A percentile compares a stretch with the other conserved stretches of the same genome.
Conservation (phyloP, 1,139 yeast genomes). For the Diutina sp. region DNA sequence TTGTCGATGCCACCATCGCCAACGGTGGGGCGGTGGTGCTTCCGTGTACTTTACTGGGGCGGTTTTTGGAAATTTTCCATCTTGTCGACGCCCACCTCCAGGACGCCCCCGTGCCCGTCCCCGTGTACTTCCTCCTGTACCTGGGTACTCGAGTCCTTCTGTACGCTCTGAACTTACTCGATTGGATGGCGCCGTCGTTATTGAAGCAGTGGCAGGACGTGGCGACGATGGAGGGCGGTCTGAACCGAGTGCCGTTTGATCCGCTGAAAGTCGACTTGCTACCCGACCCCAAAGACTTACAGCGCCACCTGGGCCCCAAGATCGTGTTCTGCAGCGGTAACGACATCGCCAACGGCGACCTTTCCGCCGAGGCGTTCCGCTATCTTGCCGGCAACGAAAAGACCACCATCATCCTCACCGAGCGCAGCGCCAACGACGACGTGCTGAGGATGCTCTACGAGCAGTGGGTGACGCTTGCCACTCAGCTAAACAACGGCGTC, state of each 20-base stretch:
- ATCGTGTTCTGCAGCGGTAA: constrained; percentile 74
- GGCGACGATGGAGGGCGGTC: constrained; percentile 12
- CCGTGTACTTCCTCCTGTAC: constrained; percentile 63
- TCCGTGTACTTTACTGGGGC: constrained; percentile 76
- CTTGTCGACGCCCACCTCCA: constrained; percentile 47
- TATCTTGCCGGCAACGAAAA: constrained; percentile 50
- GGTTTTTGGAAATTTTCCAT: constrained; percentile 70
- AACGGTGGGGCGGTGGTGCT: constrained; percentile 64
- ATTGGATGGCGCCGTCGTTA: constrained; percentile 85
- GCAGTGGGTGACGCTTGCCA: constrained; percentile 40
- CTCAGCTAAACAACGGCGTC: constrained; percentile 17
- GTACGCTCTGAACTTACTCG: constrained; percentile 80
- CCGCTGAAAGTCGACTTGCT: constrained; percentile 50
- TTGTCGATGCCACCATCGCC: constrained; percentile 56
- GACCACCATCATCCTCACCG: constrained; percentile 66
- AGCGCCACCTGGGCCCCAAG: constrained; percentile 54
- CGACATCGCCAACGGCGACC: constrained; percentile 53
- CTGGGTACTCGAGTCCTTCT: constrained; percentile 71
- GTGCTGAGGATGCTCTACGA: constrained; percentile 29
- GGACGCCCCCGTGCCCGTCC: constrained; percentile 27
- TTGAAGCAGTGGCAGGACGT: constrained; percentile 68
- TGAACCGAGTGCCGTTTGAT: constrained; percentile 56
- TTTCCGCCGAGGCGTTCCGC: constrained; percentile 43
- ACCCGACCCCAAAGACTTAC: constrained; percentile 42
- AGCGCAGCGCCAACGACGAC: constrained; percentile 25